These are phyloP conservation scores for Xylaria castorea DNA, from an alignment of 495 filamentous ascomycete genomes.

Conservation along the genomic window DNA sequence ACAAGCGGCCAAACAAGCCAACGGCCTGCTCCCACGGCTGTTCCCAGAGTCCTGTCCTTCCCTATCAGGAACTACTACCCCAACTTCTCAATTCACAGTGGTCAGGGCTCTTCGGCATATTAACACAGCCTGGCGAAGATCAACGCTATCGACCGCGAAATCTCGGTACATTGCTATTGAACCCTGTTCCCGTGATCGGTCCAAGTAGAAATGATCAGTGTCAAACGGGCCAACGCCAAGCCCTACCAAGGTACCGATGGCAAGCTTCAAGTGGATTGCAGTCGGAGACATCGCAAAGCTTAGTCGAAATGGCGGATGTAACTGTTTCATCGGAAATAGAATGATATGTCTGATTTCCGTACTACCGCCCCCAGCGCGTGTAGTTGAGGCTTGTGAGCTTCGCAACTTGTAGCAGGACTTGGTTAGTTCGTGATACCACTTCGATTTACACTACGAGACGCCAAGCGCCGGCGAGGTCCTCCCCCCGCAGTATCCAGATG, in stretches of 20 bases:
- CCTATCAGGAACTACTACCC: constrained; percentile 13
- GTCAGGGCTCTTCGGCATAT: constrained; percentile 10
- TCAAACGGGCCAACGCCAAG: constrained; percentile 19
- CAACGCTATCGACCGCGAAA: neutral
- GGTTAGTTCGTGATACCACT: too few species aligned
- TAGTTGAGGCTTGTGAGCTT: constrained; percentile 10
- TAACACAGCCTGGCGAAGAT: constrained; percentile 17
- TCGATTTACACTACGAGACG: neutral
- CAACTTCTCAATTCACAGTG: neutral
- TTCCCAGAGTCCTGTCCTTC: constrained; percentile 16
- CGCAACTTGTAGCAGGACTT: neutral
- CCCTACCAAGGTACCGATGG: neutral
- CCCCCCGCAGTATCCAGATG: constrained; percentile 1
- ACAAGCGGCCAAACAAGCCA: constrained; percentile 13
- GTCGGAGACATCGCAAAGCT: constrained; percentile 11
- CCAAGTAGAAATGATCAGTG: constrained; percentile 23
- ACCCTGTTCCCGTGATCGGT: constrained; percentile 19
- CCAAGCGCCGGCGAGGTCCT: constrained; percentile 8
- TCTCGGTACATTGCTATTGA: neutral
- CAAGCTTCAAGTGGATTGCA: neutral
- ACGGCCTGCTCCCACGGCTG: neutral
- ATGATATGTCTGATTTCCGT: constrained; percentile 7
- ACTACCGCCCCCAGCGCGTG: neutral
- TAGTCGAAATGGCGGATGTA: constrained; percentile 9
- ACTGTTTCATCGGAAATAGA: constrained; percentile 27